Evolutionary conservation across 2,329 filamentous ascomycete genomes (phyloP).

Genomic region (Botrytis aclada): DNA sequence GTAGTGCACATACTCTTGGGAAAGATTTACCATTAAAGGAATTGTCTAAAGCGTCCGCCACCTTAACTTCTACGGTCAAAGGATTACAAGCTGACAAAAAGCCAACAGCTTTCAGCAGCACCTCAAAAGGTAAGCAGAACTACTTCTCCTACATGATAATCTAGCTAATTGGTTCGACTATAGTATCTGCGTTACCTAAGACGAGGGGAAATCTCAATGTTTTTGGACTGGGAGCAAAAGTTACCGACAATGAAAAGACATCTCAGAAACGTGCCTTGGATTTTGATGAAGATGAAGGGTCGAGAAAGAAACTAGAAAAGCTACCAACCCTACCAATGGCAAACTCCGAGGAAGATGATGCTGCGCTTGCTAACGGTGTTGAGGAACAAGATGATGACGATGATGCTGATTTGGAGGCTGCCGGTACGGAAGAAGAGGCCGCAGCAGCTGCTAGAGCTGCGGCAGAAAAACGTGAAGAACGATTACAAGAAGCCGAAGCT

Average conservation of each 20-base stretch:
- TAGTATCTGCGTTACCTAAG: constrained; percentile 57
- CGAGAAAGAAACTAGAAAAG: constrained; percentile 84
- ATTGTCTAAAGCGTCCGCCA: constrained; percentile 44
- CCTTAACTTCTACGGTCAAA: constrained; percentile 42
- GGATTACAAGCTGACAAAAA: constrained; percentile 44
- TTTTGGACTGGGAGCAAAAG: constrained; percentile 75
- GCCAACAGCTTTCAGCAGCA: constrained; percentile 42
- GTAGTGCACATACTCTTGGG: constrained; percentile 53
- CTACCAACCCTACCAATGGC: constrained; percentile 74
- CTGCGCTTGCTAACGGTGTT: constrained; percentile 55
- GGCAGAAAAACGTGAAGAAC: constrained; percentile 77
- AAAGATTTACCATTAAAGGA: constrained; percentile 52
- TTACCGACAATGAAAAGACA: constrained; percentile 62
- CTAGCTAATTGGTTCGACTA: constrained; percentile 23
- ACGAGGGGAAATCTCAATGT: constrained; percentile 72
- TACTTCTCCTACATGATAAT: neutral
- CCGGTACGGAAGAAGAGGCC: constrained; percentile 81
- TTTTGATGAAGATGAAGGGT: constrained; percentile 84
- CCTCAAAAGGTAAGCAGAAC: constrained; percentile 39
- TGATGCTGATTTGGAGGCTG: constrained; percentile 72
- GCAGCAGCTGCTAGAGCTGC: constrained; percentile 81
- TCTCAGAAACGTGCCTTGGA: constrained; percentile 72
- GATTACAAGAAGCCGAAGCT: constrained; percentile 48
- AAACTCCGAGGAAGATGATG: constrained; percentile 53
- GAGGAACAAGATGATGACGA: constrained; percentile 54